Evolutionary conservation across 73 alveolate genomes (phyloP).

Genomic region (Paramecium sexaurelia): DNA sequence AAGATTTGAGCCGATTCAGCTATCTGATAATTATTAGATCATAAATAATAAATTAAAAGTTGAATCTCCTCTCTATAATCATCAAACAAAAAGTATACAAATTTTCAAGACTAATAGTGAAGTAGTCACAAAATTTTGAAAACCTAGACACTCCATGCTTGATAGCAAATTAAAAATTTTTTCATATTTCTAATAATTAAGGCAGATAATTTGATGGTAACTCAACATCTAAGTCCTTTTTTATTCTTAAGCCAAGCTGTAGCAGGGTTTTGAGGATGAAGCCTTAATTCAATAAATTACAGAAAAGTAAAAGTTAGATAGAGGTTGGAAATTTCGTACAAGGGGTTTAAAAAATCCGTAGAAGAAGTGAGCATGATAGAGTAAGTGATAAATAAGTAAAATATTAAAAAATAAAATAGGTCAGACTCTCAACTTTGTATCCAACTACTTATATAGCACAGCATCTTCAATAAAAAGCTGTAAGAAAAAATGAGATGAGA

Average conservation of each 20-base stretch:
- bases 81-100: not conserved
- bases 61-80: not conserved
- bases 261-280: not conserved
- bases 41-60: not conserved
- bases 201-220: not conserved
- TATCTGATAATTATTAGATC: not conserved
- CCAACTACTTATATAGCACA: not conserved
- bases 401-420: not conserved
- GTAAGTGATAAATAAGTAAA: not conserved
- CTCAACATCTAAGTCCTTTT: not conserved
- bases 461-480: not conserved
- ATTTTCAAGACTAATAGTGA: not conserved
- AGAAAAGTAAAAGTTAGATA: not conserved
- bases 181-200: not conserved
- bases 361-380: not conserved
- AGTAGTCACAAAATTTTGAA: not conserved
- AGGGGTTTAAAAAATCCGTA: not conserved
- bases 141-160: not conserved
- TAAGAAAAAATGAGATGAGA: slow-evolving; percentile 17
- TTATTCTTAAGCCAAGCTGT: not conserved
- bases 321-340: not conserved
- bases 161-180: not conserved
- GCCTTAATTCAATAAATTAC: not conserved
- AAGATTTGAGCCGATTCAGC: slow-evolving; percentile 19
- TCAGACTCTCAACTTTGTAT: not conserved